A percentile compares a stretch with the other conserved stretches of the same genome.
These are phyloP conservation scores for Letharia lupina DNA, from an alignment of 495 filamentous ascomycete genomes.

Conservation along the genomic window DNA sequence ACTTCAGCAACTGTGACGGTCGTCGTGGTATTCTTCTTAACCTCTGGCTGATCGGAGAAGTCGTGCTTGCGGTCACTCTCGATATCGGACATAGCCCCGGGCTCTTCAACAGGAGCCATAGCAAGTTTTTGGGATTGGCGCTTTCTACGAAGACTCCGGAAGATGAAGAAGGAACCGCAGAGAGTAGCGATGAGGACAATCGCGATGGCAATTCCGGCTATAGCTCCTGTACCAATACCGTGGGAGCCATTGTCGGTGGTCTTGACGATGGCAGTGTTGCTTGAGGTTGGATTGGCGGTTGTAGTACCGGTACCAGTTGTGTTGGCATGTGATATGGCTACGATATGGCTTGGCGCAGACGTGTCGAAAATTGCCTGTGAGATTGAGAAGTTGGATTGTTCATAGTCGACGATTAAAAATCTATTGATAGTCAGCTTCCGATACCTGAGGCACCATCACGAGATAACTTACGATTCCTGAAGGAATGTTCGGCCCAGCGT, in stretches of 20 bases:
- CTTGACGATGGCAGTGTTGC: slow-evolving; percentile 13
- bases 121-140: slow-evolving; percentile 4
- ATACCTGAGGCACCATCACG: not conserved
- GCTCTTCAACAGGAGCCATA: slow-evolving; percentile 1
- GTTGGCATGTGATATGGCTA: slow-evolving; percentile 16
- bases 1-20: slow-evolving; percentile 13
- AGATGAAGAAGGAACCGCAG: slow-evolving; percentile 15
- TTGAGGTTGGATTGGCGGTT: slow-evolving; percentile 4
- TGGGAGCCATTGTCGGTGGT: slow-evolving; percentile 9
- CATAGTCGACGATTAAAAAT: slow-evolving; percentile 25
- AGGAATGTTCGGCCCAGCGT: slow-evolving; percentile 48
- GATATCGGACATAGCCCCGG: slow-evolving; percentile 1
- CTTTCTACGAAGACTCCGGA: slow-evolving; percentile 7
- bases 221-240: slow-evolving; percentile 18
- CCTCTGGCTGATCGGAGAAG: slow-evolving; percentile 17
- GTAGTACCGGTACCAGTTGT: slow-evolving; percentile 3
- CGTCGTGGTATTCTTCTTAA: slow-evolving; percentile 6
- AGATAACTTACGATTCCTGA: slow-evolving; percentile 39
- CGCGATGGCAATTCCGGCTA: slow-evolving; percentile 21
- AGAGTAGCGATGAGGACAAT: slow-evolving; percentile 19
- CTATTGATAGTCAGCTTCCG: not conserved
- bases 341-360: slow-evolving; percentile 17
- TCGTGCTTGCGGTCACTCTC: slow-evolving; percentile 7
- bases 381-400: slow-evolving; percentile 23
- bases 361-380: slow-evolving; percentile 22